phyloP scores from a whole-genome alignment of 2,329 filamentous ascomycete species.

The Blastomyces emzantsi region DNA sequence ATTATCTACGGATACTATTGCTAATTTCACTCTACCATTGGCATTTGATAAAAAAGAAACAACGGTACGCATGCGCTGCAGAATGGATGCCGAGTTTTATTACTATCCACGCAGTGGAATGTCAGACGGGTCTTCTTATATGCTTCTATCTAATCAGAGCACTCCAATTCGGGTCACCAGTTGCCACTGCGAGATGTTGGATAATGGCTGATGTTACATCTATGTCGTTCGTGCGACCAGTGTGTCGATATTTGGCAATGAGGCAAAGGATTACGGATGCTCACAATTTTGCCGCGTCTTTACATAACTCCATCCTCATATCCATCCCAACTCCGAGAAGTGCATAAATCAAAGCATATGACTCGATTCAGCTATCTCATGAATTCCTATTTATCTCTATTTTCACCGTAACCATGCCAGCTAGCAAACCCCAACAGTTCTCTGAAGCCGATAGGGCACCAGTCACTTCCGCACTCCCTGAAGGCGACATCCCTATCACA shows the following conservation, averaged over 20 bases:
- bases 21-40: too few relatives aligned
- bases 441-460: conserved; percentile 8
- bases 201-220: not conserved
- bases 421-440: not conserved
- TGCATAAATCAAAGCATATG: not conserved
- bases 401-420: conserved; percentile 4
- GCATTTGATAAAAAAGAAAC: too few relatives aligned
- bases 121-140: not conserved
- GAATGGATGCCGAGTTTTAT: not conserved
- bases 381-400: not conserved
- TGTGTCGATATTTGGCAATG: not conserved
- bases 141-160: too few relatives aligned
- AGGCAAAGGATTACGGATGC: not conserved
- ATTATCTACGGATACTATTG: too few relatives aligned
- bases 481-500: conserved; percentile 30
- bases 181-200: too few relatives aligned
- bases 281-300: not conserved
- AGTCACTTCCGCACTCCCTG: conserved; percentile 30
- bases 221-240: not conserved
- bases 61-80: not conserved
- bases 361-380: not conserved
- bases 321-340: not conserved
- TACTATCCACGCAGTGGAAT: too few relatives aligned
- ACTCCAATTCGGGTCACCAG: not conserved
- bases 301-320: not conserved